Percentiles rank a stretch among this genome's conserved stretches.
Conservation (phyloP, 495 filamentous ascomycete species). For the Aspergillus leporis region DNA sequence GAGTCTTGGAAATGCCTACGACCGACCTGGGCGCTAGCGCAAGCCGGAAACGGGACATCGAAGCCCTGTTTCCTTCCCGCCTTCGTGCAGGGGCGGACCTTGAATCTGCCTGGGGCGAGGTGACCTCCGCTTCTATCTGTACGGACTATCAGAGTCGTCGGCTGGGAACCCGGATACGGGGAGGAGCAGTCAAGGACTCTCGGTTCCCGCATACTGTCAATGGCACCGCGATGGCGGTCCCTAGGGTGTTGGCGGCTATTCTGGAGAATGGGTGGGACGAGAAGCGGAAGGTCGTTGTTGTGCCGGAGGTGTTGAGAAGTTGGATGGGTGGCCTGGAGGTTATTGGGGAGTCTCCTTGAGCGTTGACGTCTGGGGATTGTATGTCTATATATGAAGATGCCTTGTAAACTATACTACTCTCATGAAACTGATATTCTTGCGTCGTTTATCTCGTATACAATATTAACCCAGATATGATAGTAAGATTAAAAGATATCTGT, state of each 20-base stretch:
- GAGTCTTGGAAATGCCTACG: slow-evolving; percentile 89
- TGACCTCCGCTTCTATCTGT: slow-evolving; percentile 86
- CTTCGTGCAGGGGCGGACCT: slow-evolving; percentile 42
- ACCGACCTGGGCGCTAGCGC: slow-evolving; percentile 87
- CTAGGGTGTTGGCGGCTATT: slow-evolving; percentile 84
- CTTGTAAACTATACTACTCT: slow-evolving; percentile 1
- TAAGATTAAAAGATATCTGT: neutral
- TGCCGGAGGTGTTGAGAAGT: slow-evolving; percentile 74
- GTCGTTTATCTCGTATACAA: neutral
- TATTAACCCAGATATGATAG: neutral
- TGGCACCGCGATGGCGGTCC: slow-evolving; percentile 90
- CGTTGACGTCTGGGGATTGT: neutral
- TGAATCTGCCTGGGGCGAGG: slow-evolving; percentile 89
- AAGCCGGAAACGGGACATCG: slow-evolving; percentile 84
- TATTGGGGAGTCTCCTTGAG: slow-evolving; percentile 43
- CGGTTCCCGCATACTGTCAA: slow-evolving; percentile 85
- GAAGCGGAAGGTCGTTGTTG: slow-evolving; percentile 56
- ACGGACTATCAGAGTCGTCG: slow-evolving; percentile 91
- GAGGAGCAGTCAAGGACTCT: slow-evolving; percentile 41
- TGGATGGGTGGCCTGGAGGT: slow-evolving; percentile 78
- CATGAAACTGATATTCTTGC: neutral
- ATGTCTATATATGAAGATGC: neutral
- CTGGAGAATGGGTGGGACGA: slow-evolving; percentile 92
- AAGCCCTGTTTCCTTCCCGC: slow-evolving; percentile 88
- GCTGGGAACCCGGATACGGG: slow-evolving; percentile 67